Evolutionary conservation across 805 yeast genomes (phyloP), one percentile per base, ranked within the genome.

Genomic region (Kodamaea lidongshanica): DNA sequence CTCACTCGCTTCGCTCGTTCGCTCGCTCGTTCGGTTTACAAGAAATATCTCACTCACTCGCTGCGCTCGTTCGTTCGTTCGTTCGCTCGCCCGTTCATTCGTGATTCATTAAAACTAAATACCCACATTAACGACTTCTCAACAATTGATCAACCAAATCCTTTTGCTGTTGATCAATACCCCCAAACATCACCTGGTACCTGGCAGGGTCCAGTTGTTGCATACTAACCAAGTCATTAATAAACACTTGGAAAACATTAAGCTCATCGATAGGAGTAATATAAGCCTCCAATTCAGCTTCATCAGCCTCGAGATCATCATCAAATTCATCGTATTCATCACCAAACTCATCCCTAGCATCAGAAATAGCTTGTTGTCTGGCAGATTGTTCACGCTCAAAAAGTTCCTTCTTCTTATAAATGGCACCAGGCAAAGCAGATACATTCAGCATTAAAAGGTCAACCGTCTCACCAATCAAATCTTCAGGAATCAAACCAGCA

Each of bases 191-290:
- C 5, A 50, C 52, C 32, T 69, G 67, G 56, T 79, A 79, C 37
- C 66, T 65, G 10, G 47, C 45, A 1, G 58, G 52, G 39, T 77
- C 76, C 6, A 54, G 48, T 17, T 59, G 65, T 43, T 75, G 78
- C 12, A 82, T 48, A 2, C 51, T 47, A 3, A 61, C 36, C 11
- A 84, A 55, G 12, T 72, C 67, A 12, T 72, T 68, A 34, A 77
- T 74, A 54, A 87, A 77, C 3, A 74, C 72, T 10, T 66, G 65
- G 54, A 77, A 86, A 3, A 82, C 78, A 48, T 89, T 82, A 28
- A 87, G 58, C 23, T 66, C 61, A 48, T 89, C 96, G 27, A 92
- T 67, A 3, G 94, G 79, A 1, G 89, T 80, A 41, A 78, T 80
- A 15, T 82, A 64, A 7, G 95, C 95, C 48, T 88, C 96, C 26